Percentiles rank a stretch among this genome's conserved stretches.
phyloP scores from a whole-genome alignment of 139 green algal species.

The Chlamydomonas urium region DNA sequence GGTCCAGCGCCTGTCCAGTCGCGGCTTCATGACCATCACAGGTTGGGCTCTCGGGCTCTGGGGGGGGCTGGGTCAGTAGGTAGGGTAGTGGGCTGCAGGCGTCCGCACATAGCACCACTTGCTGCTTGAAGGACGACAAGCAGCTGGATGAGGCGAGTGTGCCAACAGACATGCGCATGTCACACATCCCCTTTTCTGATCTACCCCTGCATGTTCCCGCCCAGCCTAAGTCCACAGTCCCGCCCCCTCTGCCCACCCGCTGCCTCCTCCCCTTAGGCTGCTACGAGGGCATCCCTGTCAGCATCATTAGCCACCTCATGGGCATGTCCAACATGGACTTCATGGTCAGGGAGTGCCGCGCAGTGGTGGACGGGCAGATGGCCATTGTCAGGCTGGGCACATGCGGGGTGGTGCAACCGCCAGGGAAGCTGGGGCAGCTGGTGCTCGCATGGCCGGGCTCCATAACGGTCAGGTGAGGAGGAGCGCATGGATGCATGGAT shows the following conservation, averaged over 20 bases:
- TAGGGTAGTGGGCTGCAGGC: too few species aligned
- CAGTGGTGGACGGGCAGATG: slow-evolving; percentile 61
- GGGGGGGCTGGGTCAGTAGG: too few species aligned
- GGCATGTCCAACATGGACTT: slow-evolving; percentile 66
- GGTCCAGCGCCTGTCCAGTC: slow-evolving; percentile 51
- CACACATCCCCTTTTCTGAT: too few species aligned
- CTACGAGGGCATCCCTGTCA: slow-evolving; percentile 53
- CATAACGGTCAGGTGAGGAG: slow-evolving; percentile 44
- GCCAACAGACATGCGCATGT: neutral
- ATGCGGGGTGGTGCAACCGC: slow-evolving; percentile 62
- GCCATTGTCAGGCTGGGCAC: slow-evolving; percentile 71
- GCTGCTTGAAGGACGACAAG: too few species aligned
- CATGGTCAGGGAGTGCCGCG: slow-evolving; percentile 43
- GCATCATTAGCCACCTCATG: slow-evolving; percentile 72
- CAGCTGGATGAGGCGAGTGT: too few species aligned
- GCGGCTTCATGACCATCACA: slow-evolving; percentile 62
- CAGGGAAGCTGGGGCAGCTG: slow-evolving; percentile 56
- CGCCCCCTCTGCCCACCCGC: too few species aligned
- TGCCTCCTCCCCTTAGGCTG: too few species aligned
- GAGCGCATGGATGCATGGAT: too few species aligned
- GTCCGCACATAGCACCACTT: too few species aligned
- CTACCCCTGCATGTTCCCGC: too few species aligned
- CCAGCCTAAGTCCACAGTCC: too few species aligned
- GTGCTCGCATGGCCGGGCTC: slow-evolving; percentile 53
- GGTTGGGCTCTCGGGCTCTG: neutral